Conservation (phyloP, 2,329 filamentous ascomycete species). For the Hymenoscyphus albidus region DNA sequence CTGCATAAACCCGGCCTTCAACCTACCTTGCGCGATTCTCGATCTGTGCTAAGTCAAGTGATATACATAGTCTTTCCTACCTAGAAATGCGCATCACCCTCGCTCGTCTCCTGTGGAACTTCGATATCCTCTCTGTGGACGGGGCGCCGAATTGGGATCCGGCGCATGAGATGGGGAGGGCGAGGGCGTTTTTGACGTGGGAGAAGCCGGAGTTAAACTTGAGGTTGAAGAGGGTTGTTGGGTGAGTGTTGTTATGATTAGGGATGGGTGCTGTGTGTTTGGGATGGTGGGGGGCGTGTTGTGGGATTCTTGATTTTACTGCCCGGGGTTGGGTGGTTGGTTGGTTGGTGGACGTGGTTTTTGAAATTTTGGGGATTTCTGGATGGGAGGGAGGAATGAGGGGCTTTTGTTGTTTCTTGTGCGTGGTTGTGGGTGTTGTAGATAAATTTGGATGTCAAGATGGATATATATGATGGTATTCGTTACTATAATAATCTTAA, state of each 20-base stretch:
- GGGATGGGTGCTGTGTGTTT: too few species aligned
- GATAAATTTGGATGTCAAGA: too few species aligned
- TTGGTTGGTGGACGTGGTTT: too few species aligned
- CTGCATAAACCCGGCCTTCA: not conserved
- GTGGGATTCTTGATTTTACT: not conserved
- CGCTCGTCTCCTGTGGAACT: constrained; percentile 23
- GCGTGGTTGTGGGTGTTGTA: too few species aligned
- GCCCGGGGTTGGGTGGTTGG: too few species aligned
- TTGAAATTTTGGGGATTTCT: too few species aligned
- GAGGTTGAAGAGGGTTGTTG: constrained; percentile 9
- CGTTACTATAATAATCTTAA: too few species aligned
- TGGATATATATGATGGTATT: too few species aligned
- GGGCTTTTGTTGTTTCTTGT: too few species aligned
- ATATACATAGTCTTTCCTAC: constrained; percentile 19
- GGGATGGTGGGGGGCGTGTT: too few species aligned
- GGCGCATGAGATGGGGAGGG: constrained; percentile 16
- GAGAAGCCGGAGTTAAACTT: constrained; percentile 20
- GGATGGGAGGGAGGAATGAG: too few species aligned
- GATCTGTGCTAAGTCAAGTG: not conserved
- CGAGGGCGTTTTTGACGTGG: constrained; percentile 18
- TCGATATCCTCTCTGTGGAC: constrained; percentile 19
- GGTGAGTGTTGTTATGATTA: not conserved
- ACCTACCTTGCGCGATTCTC: too few species aligned
- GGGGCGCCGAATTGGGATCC: constrained; percentile 21
- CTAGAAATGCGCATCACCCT: constrained; percentile 25